A percentile compares a stretch with the other conserved stretches of the same genome.
phyloP scores from a whole-genome alignment of 371 early-diverging fungal genomes.

The Cokeromyces recurvatus region DNA sequence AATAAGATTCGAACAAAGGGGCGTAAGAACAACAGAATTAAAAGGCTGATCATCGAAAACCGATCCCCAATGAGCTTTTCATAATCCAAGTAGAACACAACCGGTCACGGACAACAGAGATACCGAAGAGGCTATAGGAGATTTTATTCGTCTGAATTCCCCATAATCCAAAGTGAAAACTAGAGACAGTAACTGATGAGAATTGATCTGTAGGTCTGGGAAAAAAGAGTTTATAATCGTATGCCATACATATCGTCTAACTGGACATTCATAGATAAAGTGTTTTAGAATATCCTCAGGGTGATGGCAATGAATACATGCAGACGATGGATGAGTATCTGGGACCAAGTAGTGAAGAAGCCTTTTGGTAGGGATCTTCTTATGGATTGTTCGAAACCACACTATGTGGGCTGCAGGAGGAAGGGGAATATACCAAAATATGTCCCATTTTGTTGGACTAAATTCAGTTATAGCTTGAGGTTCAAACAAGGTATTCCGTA shows the following conservation, averaged over 20 bases:
- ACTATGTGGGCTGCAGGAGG: not conserved
- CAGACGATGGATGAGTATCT: not conserved
- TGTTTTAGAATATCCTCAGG: constrained; percentile 1
- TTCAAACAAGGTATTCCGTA: not conserved
- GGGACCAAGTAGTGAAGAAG: not conserved
- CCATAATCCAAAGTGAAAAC: constrained; percentile 1
- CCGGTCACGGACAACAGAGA: constrained; percentile 1
- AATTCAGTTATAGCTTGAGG: not conserved
- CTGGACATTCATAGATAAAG: constrained; percentile 1
- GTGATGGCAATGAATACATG: constrained; percentile 1
- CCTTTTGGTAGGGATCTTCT: not conserved
- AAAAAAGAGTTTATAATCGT: constrained; percentile 1
- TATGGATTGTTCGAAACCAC: not conserved
- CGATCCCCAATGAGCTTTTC: too few species aligned
- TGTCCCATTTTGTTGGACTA: not conserved
- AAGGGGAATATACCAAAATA: not conserved
- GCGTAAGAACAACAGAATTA: too few species aligned
- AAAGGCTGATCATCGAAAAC: too few species aligned
- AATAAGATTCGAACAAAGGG: too few species aligned
- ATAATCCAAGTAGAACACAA: constrained; percentile 3
- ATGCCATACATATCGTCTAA: constrained; percentile 1
- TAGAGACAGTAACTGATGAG: constrained; percentile 1
- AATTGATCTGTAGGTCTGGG: constrained; percentile 1
- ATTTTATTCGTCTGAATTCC: not conserved
- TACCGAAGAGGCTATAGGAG: not conserved